Evolutionary conservation across 2,329 filamentous ascomycete genomes (phyloP).

Genomic region (Penicillium sp.): DNA sequence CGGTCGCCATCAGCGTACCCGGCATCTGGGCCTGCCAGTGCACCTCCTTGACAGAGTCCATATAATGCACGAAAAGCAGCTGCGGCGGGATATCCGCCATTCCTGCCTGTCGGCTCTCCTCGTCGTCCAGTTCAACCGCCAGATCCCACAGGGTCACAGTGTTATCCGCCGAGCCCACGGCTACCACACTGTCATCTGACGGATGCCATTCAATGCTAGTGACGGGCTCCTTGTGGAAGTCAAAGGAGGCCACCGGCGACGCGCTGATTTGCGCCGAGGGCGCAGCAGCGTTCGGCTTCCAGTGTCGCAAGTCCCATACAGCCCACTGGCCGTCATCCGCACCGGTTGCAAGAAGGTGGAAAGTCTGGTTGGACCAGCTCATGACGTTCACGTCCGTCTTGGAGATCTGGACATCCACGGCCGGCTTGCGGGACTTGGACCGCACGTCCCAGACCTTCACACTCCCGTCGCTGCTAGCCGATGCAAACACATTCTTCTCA

Average conservation of each 20-base stretch:
- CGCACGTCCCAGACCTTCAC: constrained; percentile 95
- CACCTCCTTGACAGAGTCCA: constrained; percentile 88
- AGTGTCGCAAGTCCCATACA: constrained; percentile 93
- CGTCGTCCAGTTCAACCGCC: constrained; percentile 92
- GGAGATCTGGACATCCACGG: constrained; percentile 80
- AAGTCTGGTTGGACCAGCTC: constrained; percentile 86
- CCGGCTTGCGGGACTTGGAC: constrained; percentile 83
- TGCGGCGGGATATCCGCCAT: constrained; percentile 90
- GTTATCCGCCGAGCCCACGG: constrained; percentile 87
- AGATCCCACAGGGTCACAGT: constrained; percentile 96
- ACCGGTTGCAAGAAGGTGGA: constrained; percentile 85
- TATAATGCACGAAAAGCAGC: constrained; percentile 93
- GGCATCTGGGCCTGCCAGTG: constrained; percentile 98
- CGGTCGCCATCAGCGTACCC: constrained; percentile 83
- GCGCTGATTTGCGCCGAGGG: constrained; percentile 55
- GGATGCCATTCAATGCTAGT: constrained; percentile 97
- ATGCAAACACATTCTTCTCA: constrained; percentile 90
- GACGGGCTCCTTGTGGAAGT: constrained; percentile 94
- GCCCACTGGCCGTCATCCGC: constrained; percentile 92
- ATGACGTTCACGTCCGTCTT: constrained; percentile 91
- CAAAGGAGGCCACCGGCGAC: constrained; percentile 85
- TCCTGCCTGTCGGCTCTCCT: constrained; percentile 87
- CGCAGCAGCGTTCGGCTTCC: constrained; percentile 66
- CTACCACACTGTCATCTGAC: constrained; percentile 91
- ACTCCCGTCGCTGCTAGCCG: constrained; percentile 88